These are phyloP conservation scores for Babjeviella inositovora DNA, from an alignment of 805 yeast species.

Conservation along the genomic window DNA sequence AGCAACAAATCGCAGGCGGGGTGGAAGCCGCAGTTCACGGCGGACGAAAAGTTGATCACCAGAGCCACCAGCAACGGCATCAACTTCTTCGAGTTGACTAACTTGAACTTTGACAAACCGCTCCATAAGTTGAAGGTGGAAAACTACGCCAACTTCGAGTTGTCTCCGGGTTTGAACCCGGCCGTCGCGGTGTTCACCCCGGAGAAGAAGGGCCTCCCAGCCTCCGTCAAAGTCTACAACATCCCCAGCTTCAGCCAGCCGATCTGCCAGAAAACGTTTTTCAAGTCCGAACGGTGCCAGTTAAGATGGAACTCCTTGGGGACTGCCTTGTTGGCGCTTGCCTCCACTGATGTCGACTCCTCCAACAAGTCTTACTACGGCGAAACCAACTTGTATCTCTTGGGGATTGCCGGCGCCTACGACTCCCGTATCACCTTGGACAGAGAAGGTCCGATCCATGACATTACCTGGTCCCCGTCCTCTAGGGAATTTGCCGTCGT, in stretches of 20 bases:
- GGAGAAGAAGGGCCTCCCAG: conserved; percentile 79
- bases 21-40: conserved; percentile 86
- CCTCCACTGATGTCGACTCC: conserved; percentile 91
- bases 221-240: conserved; percentile 70
- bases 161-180: conserved; percentile 83
- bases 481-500: conserved; percentile 95
- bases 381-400: conserved; percentile 78
- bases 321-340: conserved; percentile 83
- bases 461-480: conserved; percentile 92
- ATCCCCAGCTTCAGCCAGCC: conserved; percentile 65
- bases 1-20: conserved; percentile 72
- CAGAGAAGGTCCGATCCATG: conserved; percentile 95
- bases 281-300: conserved; percentile 89
- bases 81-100: conserved; percentile 45
- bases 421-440: conserved; percentile 79
- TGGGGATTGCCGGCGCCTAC: conserved; percentile 86
- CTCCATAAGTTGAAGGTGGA: conserved; percentile 39
- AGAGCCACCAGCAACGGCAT: conserved; percentile 38
- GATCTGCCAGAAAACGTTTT: conserved; percentile 73
- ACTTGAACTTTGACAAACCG: conserved; percentile 26
- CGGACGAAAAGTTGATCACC: conserved; percentile 61
- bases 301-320: conserved; percentile 92
- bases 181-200: conserved; percentile 85
- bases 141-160: conserved; percentile 34
- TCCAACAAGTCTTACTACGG: conserved; percentile 93